These are phyloP conservation scores for Phytophthora melonis DNA, from an alignment of 352 stramenopile species.

Conservation along the genomic window DNA sequence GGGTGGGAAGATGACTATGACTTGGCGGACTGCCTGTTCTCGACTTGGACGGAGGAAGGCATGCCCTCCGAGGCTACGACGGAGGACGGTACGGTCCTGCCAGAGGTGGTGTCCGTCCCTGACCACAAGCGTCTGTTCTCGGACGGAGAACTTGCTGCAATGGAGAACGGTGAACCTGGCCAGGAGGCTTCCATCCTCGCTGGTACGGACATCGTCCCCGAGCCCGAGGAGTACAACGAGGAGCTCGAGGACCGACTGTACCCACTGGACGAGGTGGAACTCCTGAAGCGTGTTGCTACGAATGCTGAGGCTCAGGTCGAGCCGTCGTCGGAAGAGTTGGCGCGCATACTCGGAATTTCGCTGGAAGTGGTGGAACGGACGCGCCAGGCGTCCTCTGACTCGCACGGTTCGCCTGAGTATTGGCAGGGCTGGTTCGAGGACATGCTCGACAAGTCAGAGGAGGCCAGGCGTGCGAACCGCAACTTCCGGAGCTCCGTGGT, in stretches of 20 bases:
- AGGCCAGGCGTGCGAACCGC: slow-evolving; percentile 5
- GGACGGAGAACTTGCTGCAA: background rate
- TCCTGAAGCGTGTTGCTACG: background rate
- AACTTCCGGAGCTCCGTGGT: background rate
- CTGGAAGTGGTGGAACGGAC: background rate
- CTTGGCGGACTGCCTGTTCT: background rate
- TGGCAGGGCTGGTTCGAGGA: background rate
- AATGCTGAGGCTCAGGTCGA: background rate
- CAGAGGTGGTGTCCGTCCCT: background rate
- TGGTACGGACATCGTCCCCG: background rate
- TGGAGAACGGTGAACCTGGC: background rate
- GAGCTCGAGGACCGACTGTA: slow-evolving; percentile 6
- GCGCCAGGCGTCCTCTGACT: background rate
- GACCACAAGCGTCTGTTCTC: background rate
- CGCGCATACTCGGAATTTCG: background rate
- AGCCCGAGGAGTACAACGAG: slow-evolving; percentile 1
- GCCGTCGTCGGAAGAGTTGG: background rate
- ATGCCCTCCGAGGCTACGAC: too few relatives aligned
- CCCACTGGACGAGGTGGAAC: slow-evolving; percentile 3
- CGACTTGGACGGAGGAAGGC: background rate
- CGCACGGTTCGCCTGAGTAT: background rate
- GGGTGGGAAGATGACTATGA: background rate
- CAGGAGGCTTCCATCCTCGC: background rate
- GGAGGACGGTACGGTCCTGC: background rate
- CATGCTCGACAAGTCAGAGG: background rate